phyloP scores from a whole-genome alignment of 805 yeast species.

The Wickerhamomyces alni region DNA sequence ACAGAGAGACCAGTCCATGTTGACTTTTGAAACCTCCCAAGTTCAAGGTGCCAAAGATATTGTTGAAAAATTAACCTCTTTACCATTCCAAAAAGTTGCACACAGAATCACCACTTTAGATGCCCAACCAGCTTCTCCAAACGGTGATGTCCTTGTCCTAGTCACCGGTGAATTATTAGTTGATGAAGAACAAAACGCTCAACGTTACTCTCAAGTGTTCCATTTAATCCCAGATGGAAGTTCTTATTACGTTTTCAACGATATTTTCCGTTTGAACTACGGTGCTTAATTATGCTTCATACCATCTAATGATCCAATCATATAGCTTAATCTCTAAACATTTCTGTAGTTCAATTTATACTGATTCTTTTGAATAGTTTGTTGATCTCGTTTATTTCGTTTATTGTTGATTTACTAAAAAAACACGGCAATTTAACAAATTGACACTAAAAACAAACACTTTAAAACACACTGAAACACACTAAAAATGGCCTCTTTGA shows the following conservation, averaged over 20 bases:
- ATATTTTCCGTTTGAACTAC: constrained; percentile 92
- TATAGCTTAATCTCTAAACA: too few relatives aligned
- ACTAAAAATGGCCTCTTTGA: constrained; percentile 1
- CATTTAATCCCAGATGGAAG: constrained; percentile 90
- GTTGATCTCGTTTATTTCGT: too few relatives aligned
- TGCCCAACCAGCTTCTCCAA: constrained; percentile 95
- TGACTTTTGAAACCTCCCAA: constrained; percentile 92
- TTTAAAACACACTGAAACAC: neutral
- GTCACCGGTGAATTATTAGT: constrained; percentile 90
- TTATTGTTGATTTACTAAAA: too few relatives aligned
- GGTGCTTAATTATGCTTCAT: constrained; percentile 41
- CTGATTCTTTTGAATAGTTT: too few relatives aligned
- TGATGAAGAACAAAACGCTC: constrained; percentile 94
- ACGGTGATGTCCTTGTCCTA: constrained; percentile 91
- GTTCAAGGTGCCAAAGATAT: constrained; percentile 91
- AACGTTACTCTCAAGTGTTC: constrained; percentile 96
- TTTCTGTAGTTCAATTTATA: too few relatives aligned
- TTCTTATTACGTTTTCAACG: constrained; percentile 92
- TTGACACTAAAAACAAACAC: neutral
- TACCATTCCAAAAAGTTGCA: constrained; percentile 88
- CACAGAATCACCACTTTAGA: constrained; percentile 94
- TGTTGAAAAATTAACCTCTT: constrained; percentile 82
- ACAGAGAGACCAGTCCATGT: constrained; percentile 90
- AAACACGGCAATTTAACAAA: too few relatives aligned
- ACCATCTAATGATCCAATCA: too few relatives aligned